A percentile compares a stretch with the other conserved stretches of the same genome.
Evolutionary conservation across 2,329 filamentous ascomycete species (phyloP).

Genomic region (Fusarium proliferatum): DNA sequence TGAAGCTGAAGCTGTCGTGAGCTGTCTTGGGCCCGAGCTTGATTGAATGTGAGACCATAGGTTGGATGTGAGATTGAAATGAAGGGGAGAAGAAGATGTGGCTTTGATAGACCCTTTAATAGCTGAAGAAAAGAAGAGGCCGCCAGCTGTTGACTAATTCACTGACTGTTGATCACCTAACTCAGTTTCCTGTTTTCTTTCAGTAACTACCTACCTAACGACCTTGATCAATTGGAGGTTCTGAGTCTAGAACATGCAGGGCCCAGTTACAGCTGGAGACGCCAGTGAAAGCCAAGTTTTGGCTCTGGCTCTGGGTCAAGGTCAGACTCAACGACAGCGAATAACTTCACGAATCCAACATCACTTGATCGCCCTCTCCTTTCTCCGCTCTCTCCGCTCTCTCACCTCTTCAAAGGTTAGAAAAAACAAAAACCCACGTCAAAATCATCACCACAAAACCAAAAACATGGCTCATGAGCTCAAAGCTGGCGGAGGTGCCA

Average conservation of each 20-base stretch:
- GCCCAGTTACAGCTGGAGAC: slow-evolving; percentile 13
- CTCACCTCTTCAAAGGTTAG: slow-evolving; percentile 5
- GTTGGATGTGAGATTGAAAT: too few species aligned
- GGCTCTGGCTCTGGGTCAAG: not conserved
- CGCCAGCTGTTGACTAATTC: not conserved
- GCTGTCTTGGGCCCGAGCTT: slow-evolving; percentile 8
- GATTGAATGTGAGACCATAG: not conserved
- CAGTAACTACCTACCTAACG: too few species aligned
- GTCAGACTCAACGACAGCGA: slow-evolving; percentile 26
- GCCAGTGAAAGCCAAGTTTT: slow-evolving; percentile 6
- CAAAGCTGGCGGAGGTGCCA: slow-evolving; percentile 61
- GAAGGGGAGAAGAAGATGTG: not conserved
- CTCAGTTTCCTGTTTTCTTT: not conserved
- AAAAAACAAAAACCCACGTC: not conserved
- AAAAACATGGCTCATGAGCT: slow-evolving; percentile 30
- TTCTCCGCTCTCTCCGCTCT: slow-evolving; percentile 31
- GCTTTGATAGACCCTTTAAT: not conserved
- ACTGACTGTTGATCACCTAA: not conserved
- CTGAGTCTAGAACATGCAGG: slow-evolving; percentile 31
- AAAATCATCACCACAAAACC: not conserved
- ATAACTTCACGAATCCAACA: slow-evolving; percentile 38
- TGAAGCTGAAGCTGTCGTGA: slow-evolving; percentile 29
- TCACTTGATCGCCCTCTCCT: slow-evolving; percentile 28
- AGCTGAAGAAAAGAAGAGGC: not conserved
- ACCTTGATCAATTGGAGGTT: not conserved